Conservation (phyloP, 2,329 filamentous ascomycete species). For the Trichoderma breve region DNA sequence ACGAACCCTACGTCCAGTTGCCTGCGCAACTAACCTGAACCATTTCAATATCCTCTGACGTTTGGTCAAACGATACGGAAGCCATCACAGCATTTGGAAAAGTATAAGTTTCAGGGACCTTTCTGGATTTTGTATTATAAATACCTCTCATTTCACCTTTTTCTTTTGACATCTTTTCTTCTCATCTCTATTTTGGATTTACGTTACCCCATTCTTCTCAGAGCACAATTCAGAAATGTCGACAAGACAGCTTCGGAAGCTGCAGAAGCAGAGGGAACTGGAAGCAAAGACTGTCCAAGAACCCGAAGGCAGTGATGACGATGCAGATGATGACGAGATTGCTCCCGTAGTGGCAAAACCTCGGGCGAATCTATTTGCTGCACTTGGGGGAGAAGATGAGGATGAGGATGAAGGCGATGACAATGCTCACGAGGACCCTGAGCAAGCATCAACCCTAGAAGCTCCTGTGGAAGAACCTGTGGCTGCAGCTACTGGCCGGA, state of each 20-base stretch:
- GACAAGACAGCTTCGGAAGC: conserved; percentile 50
- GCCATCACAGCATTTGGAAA: not conserved
- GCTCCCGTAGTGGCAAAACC: conserved; percentile 36
- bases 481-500: conserved; percentile 21
- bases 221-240: conserved; percentile 41
- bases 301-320: conserved; percentile 34
- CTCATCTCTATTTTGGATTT: not conserved
- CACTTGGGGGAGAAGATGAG: conserved; percentile 44
- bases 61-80: not conserved
- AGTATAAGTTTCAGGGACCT: not conserved
- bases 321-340: conserved; percentile 31
- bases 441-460: not conserved
- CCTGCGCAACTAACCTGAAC: not conserved
- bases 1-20: conserved; percentile 3
- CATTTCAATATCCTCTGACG: not conserved
- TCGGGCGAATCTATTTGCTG: conserved; percentile 51
- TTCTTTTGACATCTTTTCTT: too few species aligned
- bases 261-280: conserved; percentile 50
- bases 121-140: not conserved
- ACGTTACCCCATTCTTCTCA: not conserved
- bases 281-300: conserved; percentile 28
- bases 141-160: not conserved
- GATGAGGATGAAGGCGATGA: conserved; percentile 28
- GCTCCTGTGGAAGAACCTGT: not conserved
- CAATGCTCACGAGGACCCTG: not conserved